These are phyloP conservation scores for Populus pruinosa DNA, from an alignment of 345 rosid genomes.

Conservation along the genomic window DNA sequence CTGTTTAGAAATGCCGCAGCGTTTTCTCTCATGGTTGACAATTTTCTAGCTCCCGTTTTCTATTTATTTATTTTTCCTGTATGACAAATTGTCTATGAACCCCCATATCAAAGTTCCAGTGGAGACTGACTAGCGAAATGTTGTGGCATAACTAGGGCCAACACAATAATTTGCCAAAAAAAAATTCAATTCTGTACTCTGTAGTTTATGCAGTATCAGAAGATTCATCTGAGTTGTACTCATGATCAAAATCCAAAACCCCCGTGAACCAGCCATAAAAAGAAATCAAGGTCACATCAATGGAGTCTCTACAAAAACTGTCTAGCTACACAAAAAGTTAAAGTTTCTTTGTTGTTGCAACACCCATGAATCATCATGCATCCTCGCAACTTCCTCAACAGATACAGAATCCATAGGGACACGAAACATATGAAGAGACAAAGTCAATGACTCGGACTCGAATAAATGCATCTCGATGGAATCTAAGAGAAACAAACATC, in stretches of 20 bases:
- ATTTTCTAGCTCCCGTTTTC: neutral
- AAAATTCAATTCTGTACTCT: neutral
- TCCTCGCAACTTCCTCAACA: neutral
- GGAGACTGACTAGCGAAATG: neutral
- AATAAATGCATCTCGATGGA: neutral
- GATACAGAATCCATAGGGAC: constrained; percentile 1
- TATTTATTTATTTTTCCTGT: neutral
- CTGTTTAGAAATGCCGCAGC: neutral
- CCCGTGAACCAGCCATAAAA: neutral
- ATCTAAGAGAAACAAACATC: constrained; percentile 7
- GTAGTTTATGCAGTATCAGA: neutral
- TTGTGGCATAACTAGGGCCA: neutral
- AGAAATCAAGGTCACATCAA: neutral
- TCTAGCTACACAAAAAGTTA: neutral
- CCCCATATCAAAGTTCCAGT: neutral
- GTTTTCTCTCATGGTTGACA: neutral
- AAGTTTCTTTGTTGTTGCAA: neutral
- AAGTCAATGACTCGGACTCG: neutral
- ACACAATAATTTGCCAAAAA: neutral
- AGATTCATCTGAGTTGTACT: neutral
- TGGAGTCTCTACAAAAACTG: neutral
- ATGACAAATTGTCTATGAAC: neutral
- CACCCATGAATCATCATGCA: neutral
- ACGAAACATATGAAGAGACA: constrained; percentile 21
- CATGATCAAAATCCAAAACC: neutral